Conservation (phyloP, 352 stramenopile species). For the Pythium utonaiense region DNA sequence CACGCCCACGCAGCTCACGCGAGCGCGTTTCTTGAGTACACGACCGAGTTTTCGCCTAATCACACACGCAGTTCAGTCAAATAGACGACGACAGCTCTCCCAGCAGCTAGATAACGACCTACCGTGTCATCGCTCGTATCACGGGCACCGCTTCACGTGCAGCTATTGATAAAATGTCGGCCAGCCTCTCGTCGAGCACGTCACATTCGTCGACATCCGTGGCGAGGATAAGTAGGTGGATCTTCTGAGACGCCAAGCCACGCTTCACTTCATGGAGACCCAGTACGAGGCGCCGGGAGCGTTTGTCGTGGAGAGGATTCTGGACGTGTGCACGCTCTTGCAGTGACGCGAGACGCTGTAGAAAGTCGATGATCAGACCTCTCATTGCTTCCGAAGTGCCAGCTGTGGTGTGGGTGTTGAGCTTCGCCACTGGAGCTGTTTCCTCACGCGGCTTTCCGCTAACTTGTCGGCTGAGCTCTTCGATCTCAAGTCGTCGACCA, state of each 20-base stretch:
- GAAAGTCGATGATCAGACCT: slow-evolving; percentile 23
- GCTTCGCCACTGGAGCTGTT: neutral
- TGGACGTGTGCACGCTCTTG: slow-evolving; percentile 69
- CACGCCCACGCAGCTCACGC: slow-evolving; percentile 92
- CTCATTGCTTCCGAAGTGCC: slow-evolving; percentile 1
- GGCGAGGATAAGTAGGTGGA: slow-evolving; percentile 85
- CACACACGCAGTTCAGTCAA: slow-evolving; percentile 54
- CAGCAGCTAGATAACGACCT: neutral
- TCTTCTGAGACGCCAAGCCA: slow-evolving; percentile 79
- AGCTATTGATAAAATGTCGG: slow-evolving; percentile 79
- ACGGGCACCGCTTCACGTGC: slow-evolving; percentile 39
- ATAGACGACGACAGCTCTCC: slow-evolving; percentile 7
- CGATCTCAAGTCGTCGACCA: neutral
- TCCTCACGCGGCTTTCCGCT: neutral
- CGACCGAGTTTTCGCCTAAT: slow-evolving; percentile 89
- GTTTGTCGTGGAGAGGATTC: slow-evolving; percentile 62
- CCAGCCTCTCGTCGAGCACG: slow-evolving; percentile 76
- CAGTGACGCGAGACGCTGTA: slow-evolving; percentile 39
- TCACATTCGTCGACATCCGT: slow-evolving; percentile 86
- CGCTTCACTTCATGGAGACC: slow-evolving; percentile 90
- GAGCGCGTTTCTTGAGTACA: slow-evolving; percentile 90
- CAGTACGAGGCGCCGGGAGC: slow-evolving; percentile 82
- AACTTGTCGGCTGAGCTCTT: neutral
- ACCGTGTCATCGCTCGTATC: slow-evolving; percentile 47
- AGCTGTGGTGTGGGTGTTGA: neutral